Base-by-base conservation (phyloP, 495 filamentous ascomycete species). In the Lophium mytilinum region DNA sequence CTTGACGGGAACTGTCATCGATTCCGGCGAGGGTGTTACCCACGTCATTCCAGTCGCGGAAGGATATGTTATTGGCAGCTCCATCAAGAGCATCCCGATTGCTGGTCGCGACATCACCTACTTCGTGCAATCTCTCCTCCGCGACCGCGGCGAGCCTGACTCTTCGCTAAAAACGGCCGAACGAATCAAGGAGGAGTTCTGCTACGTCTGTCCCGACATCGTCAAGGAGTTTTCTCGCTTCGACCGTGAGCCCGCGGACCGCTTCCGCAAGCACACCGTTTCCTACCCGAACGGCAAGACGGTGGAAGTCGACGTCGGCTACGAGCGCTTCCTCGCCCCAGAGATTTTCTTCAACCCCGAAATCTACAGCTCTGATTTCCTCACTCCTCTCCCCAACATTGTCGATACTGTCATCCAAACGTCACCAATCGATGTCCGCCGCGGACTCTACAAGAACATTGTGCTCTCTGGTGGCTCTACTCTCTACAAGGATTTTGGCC, bases 301-400 rank as follows among this genome's bases (percentile, higher is more conserved):
- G 58, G 83, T 91, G 9, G 82, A 75, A 14, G 88, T 98, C 37
- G 93, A 98, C 68, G 87, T 98, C 37, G 93, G 93, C 40, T 98
- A 98, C 73, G 93, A 98, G 70, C 89, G 93, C 37, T 98, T 98
- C 80, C 80, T 98, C 40, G 93, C 93, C 2, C 93, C 93, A 42
- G 93, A 98, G 72, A 98, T 98, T 62, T 98, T 97, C 78, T 98
- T 98, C 80, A 98, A 97, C 72, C 93, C 93, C 36, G 93, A 98
- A 76, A 97, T 97, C 66, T 96, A 95, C 76, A 95, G 88, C 34
- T 96, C 91, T 56, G 94, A 98, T 71, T 98, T 97, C 76, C 77
- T 97, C 60, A 98, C 93, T 4, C 93, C 93, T 6, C 79, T 98
- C 2, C 93, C 93, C 34, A 89, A 77, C 47, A 90, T 97, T 40